Evolutionary conservation across 2,329 filamentous ascomycete genomes (phyloP), one percentile per base, ranked within the genome.

Genomic region (Epichloe glyceriae): DNA sequence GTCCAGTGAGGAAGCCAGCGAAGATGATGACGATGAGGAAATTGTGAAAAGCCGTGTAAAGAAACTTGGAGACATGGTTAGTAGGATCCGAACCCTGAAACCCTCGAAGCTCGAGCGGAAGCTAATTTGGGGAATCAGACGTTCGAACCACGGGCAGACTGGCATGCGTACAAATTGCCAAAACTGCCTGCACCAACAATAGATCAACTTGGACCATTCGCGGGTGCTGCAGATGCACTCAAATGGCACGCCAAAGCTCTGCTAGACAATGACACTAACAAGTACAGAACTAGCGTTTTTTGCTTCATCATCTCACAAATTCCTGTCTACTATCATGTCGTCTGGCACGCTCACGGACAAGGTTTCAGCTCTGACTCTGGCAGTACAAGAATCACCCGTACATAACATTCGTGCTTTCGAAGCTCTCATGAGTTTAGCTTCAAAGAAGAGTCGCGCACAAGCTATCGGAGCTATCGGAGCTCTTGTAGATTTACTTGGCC

Each of bases 291-390:
- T 26, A 83, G 88, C 57, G 72, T 86, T 51, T 81, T 81, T 86
- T 6, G 81, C 87, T 47, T 88, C 88, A 26, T 93, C 91, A 2
- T 91, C 90, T 40, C 86, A 94, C 68, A 95, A 90, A 66, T 98
- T 98, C 73, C 83, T 97, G 74, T 88, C 90, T 1, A 95, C 89
- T 17, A 96, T 98, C 65, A 96, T 97, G 87, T 75, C 88, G 10
- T 94, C 90, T 2, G 93, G 93, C 73, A 98, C 94, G 10, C 79
- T 97, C 59, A 94, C 89, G 51, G 93, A 98, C 67, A 97, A 96
- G 67, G 85, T 97, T 42, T 98, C 93, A 3, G 94, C 93, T 3
- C 73, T 98, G 61, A 98, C 93, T 4, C 74, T 98, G 58, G 86
- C 93, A 51, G 83, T 96, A 12, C 94, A 98, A 70, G 93, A 98